Evolutionary conservation across 2,329 filamentous ascomycete species (phyloP).

Genomic region (Amphichorda felina): DNA sequence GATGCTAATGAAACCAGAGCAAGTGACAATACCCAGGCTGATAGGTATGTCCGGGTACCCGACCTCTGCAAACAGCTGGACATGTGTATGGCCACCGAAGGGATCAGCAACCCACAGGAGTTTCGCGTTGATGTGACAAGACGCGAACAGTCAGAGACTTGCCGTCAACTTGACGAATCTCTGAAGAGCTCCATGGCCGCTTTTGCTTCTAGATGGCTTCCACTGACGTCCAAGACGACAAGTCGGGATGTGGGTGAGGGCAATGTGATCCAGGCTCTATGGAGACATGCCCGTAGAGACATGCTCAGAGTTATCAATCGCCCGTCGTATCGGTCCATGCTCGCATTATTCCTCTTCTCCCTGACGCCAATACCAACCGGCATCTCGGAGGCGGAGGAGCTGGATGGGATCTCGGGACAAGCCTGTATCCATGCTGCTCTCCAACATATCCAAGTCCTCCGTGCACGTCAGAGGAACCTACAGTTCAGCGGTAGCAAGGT

Average conservation of each 20-base stretch:
- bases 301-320: constrained; percentile 27
- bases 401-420: constrained; percentile 24
- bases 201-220: constrained; percentile 17
- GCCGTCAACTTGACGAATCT: constrained; percentile 12
- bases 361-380: constrained; percentile 25
- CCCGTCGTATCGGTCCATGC: constrained; percentile 26
- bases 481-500: constrained; percentile 28
- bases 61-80: constrained; percentile 19
- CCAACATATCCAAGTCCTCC: constrained; percentile 25
- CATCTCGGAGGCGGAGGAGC: constrained; percentile 26
- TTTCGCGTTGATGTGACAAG: neutral
- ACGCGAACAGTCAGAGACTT: constrained; percentile 1
- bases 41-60: constrained; percentile 17
- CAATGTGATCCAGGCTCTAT: constrained; percentile 12
- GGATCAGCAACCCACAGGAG: neutral
- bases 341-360: constrained; percentile 25
- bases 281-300: constrained; percentile 22
- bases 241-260: constrained; percentile 6
- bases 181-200: constrained; percentile 13
- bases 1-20: constrained; percentile 4
- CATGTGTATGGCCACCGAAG: constrained; percentile 15
- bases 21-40: constrained; percentile 11
- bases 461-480: constrained; percentile 23
- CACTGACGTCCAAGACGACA: constrained; percentile 7
- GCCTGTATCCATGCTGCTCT: constrained; percentile 26